Conservation (phyloP, 2,329 filamentous ascomycete genomes). For the Arthrobotrys pseudoclavata region DNA sequence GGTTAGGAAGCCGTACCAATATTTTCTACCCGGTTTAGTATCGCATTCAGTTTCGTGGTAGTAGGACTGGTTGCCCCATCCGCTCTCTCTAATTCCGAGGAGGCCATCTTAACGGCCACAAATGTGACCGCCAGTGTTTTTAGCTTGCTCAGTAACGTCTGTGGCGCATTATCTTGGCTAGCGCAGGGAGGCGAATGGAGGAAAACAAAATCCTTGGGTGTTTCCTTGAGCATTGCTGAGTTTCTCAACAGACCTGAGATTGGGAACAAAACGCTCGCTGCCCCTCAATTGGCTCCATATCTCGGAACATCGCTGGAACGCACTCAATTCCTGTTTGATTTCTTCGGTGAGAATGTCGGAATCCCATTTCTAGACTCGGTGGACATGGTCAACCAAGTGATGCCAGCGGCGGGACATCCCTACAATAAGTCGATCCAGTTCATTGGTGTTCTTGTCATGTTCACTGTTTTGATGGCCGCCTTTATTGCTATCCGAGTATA, state of each 20-base stretch:
- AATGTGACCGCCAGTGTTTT: conserved; percentile 41
- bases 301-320: conserved; percentile 44
- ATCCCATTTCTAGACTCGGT: conserved; percentile 33
- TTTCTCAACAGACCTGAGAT: conserved; percentile 41
- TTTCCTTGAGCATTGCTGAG: conserved; percentile 36
- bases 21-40: not conserved
- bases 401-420: conserved; percentile 39
- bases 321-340: conserved; percentile 43
- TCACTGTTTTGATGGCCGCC: conserved; percentile 54
- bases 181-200: conserved; percentile 42
- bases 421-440: conserved; percentile 34
- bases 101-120: conserved; percentile 43
- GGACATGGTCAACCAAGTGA: conserved; percentile 44
- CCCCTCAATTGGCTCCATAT: conserved; percentile 38
- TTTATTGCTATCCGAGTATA: conserved; percentile 40
- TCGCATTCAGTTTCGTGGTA: conserved; percentile 12
- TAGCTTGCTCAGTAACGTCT: conserved; percentile 25
- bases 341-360: conserved; percentile 35
- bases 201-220: conserved; percentile 30
- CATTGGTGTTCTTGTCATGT: conserved; percentile 51
- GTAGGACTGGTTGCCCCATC: conserved; percentile 26
- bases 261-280: conserved; percentile 33
- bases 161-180: conserved; percentile 34
- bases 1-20: conserved; percentile 30
- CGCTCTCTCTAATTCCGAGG: conserved; percentile 9